These are phyloP conservation scores for Fusarium albidum DNA, from an alignment of 2,329 filamentous ascomycete genomes.

Conservation along the genomic window DNA sequence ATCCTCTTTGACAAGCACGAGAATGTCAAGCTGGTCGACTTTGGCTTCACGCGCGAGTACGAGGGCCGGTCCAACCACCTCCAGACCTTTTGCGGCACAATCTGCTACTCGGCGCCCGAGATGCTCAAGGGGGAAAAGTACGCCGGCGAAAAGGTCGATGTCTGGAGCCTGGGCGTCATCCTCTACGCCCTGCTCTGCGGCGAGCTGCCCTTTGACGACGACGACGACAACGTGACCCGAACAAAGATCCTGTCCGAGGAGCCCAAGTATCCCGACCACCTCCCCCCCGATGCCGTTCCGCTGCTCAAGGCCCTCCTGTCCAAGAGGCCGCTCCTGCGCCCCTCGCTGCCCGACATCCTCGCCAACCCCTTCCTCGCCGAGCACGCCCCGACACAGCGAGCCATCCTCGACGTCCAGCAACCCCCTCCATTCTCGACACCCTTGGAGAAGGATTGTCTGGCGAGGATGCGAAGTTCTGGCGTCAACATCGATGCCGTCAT, in stretches of 20 bases:
- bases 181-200: conserved; percentile 83
- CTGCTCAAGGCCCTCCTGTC: conserved; percentile 84
- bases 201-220: conserved; percentile 94
- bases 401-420: conserved; percentile 83
- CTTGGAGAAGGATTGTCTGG: conserved; percentile 88
- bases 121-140: conserved; percentile 99
- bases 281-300: conserved; percentile 79
- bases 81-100: conserved; percentile 96
- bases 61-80: conserved; percentile 93
- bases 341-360: conserved; percentile 84
- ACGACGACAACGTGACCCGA: conserved; percentile 89
- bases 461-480: conserved; percentile 91
- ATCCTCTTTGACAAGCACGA: conserved; percentile 96
- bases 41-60: conserved; percentile 97
- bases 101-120: conserved; percentile 97
- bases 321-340: conserved; percentile 86
- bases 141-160: conserved; percentile 95
- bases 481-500: conserved; percentile 95
- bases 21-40: conserved; percentile 97
- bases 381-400: conserved; percentile 86
- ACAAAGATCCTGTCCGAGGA: conserved; percentile 85
- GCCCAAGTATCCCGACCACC: conserved; percentile 81
- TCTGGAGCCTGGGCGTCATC: conserved; percentile 91
- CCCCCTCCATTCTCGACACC: conserved; percentile 84
- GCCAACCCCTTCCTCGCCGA: conserved; percentile 88